Evolutionary conservation across 495 filamentous ascomycete genomes (phyloP).

Genomic region (Haplographium delicatum): DNA sequence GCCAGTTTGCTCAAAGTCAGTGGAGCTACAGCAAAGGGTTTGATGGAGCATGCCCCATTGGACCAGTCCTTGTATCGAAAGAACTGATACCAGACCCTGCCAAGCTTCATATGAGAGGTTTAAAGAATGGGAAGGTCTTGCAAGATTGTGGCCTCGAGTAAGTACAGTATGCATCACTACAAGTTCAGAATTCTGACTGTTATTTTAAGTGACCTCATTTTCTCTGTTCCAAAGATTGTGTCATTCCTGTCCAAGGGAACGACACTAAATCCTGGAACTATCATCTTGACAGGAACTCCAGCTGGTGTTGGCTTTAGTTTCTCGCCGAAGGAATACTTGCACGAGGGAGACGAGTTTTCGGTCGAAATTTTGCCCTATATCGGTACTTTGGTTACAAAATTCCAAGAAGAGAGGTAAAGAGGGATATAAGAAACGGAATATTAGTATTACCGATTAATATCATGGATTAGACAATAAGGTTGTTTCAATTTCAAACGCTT

Average conservation of each 20-base stretch:
- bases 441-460: no score
- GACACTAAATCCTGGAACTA: slow-evolving; percentile 38
- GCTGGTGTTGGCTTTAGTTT: slow-evolving; percentile 38
- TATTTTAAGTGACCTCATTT: slow-evolving; percentile 39
- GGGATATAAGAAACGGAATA: not conserved
- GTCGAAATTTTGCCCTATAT: slow-evolving; percentile 43
- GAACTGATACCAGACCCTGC: slow-evolving; percentile 41
- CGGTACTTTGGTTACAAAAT: slow-evolving; percentile 38
- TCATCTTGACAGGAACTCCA: slow-evolving; percentile 47
- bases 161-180: slow-evolving; percentile 12
- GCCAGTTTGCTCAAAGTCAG: slow-evolving; percentile 42
- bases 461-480: no score
- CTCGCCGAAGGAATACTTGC: slow-evolving; percentile 36
- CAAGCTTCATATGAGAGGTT: slow-evolving; percentile 32
- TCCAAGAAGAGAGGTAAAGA: slow-evolving; percentile 37
- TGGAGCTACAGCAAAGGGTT: slow-evolving; percentile 46
- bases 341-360: slow-evolving; percentile 42
- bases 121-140: slow-evolving; percentile 43
- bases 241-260: slow-evolving; percentile 45
- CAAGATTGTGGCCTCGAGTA: slow-evolving; percentile 47
- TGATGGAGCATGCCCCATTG: slow-evolving; percentile 41
- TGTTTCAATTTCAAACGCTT: no score
- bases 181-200: slow-evolving; percentile 3
- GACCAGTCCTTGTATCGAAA: slow-evolving; percentile 51
- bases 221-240: slow-evolving; percentile 39